Evolutionary conservation across 2,329 filamentous ascomycete species (phyloP).

Genomic region (Colletotrichum spaethianum): DNA sequence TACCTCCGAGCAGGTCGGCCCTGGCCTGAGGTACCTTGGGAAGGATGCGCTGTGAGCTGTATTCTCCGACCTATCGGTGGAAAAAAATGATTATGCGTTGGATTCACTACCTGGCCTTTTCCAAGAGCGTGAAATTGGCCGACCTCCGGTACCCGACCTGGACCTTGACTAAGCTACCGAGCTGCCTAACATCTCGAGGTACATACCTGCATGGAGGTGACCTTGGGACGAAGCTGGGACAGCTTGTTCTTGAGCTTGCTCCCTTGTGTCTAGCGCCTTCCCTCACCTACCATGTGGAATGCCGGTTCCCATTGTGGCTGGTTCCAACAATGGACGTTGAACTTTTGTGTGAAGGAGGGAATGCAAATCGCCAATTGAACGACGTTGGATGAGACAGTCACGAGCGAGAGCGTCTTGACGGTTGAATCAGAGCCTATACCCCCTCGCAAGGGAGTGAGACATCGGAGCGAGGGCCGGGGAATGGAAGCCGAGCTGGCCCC

Average conservation of each 20-base stretch:
- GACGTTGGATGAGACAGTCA: conserved; percentile 28
- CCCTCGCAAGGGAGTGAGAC: neutral
- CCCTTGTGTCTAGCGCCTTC: conserved; percentile 32
- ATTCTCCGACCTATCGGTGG: neutral
- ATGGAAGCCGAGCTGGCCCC: conserved; percentile 1
- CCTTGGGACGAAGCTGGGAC: neutral
- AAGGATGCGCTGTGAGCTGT: neutral
- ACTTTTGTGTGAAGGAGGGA: neutral
- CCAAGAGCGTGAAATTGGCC: neutral
- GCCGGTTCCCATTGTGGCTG: conserved; percentile 9
- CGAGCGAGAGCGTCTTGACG: neutral
- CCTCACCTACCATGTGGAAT: conserved; percentile 20
- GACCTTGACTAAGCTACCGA: neutral
- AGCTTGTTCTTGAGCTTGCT: conserved; percentile 36
- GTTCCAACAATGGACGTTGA: neutral
- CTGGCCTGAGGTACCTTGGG: neutral
- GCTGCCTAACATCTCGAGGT: conserved; percentile 1
- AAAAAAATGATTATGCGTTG: neutral
- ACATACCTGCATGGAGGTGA: neutral
- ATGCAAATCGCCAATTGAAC: conserved; percentile 28
- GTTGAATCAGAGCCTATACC: conserved; percentile 11
- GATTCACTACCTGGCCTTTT: neutral
- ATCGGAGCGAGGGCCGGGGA: conserved; percentile 2
- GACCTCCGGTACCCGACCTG: neutral
- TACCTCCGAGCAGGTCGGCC: conserved; percentile 34